phyloP scores from a whole-genome alignment of 2,329 filamentous ascomycete genomes.

The Phyllosticta citrichinensis region DNA sequence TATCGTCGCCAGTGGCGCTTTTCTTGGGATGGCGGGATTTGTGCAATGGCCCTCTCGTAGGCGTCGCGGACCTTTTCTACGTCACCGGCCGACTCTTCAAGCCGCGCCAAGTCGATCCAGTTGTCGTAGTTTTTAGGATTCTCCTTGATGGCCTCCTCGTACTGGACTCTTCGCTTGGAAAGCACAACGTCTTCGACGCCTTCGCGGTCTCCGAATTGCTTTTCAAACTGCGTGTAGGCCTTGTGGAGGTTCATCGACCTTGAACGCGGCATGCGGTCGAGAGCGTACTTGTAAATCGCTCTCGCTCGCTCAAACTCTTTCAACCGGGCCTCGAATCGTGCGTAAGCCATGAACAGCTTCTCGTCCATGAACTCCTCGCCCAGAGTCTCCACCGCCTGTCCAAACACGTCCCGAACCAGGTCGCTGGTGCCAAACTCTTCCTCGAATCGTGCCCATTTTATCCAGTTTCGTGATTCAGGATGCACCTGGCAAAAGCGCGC shows the following conservation, averaged over 20 bases:
- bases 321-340: conserved; percentile 86
- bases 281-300: conserved; percentile 92
- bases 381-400: conserved; percentile 74
- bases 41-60: conserved; percentile 91
- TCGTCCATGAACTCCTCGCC: conserved; percentile 96
- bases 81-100: conserved; percentile 81
- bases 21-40: conserved; percentile 88
- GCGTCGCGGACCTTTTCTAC: conserved; percentile 77
- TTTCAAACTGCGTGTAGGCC: conserved; percentile 94
- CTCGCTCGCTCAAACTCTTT: conserved; percentile 91
- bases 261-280: conserved; percentile 83
- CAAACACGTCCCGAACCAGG: conserved; percentile 83
- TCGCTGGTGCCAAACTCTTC: conserved; percentile 92
- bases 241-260: conserved; percentile 80
- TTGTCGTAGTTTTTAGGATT: conserved; percentile 95
- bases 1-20: conserved; percentile 97
- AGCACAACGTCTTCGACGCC: conserved; percentile 92
- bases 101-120: conserved; percentile 89
- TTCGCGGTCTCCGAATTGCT: conserved; percentile 88
- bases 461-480: conserved; percentile 92
- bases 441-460: conserved; percentile 97
- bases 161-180: conserved; percentile 85
- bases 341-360: conserved; percentile 88
- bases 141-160: conserved; percentile 88
- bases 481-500: conserved; percentile 85